Evolutionary conservation across 805 yeast genomes (phyloP), one percentile per base, ranked within the genome.

Genomic region (Metschnikowia anglica): DNA sequence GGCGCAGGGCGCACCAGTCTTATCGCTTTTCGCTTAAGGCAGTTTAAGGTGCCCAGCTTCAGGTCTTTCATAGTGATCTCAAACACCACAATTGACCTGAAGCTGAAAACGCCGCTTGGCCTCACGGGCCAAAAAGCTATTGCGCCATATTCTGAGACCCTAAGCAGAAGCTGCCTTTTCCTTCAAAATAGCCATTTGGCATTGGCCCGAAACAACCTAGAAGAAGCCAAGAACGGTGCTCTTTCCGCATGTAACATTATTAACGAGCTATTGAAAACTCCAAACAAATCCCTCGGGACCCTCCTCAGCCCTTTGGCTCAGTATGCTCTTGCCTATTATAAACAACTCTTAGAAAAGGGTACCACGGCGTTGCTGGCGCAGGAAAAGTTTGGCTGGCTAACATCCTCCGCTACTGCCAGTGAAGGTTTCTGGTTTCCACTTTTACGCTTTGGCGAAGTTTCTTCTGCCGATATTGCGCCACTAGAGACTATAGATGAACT

Each of bases 391-490:
- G 34, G 43, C 30, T 52, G 56, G 56, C 45, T 50, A 27, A 45
- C 44, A 11, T 50, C 56, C n/a, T 35, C 39, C n/a, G 41, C 49
- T 2, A 26, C 41, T 11, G 48, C 43, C 13, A 32, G 29, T 19
- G 56, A 49, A 8, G 41, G 44, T n/a, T 34, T n/a, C 23, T 52
- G 56, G 54, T 48, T 33, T 32, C 56, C 56, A 2, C 31, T 36
- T n/a, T 12, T 48, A 12, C n/a, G 7, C 12, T 25, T 50, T 15
- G 48, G 46, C 10, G 37, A 30, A 9, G 6, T 17, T 9, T n/a
- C 35, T 10, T 39, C 49, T 19, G 23, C 31, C 17, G 29, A 40
- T 17, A 32, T 42, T 19, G 52, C 47, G 2, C 52, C 52, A 7
- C 24, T 21, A 4, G 41, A 25, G 5, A 17, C 11, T 13, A 31